phyloP scores from a whole-genome alignment of 1,139 yeast genomes.

The Casaregolazyma lundiana region DNA sequence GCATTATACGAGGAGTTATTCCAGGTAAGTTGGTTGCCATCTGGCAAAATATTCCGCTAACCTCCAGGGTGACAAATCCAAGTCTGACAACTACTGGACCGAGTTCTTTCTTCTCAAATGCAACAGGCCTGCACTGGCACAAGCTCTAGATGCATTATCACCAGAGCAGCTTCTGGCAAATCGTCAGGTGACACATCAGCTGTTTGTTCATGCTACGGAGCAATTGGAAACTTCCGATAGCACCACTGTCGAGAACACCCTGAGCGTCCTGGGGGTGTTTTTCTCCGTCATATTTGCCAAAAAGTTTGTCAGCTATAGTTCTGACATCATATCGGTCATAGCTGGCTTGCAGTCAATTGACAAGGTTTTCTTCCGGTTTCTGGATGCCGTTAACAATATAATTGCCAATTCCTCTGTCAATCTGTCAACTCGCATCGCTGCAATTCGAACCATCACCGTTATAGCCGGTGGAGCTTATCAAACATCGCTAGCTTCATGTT shows the following conservation, averaged over 20 bases:
- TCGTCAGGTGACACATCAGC: constrained; percentile 22
- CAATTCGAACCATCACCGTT: constrained; percentile 31
- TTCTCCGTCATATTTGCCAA: constrained; percentile 30
- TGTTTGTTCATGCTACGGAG: constrained; percentile 28
- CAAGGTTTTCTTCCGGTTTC: constrained; percentile 27
- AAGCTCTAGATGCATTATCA: constrained; percentile 21
- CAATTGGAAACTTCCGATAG: constrained; percentile 22
- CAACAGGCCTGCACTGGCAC: constrained; percentile 26
- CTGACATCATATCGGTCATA: constrained; percentile 33
- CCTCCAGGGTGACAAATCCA: constrained; percentile 11
- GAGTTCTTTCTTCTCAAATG: constrained; percentile 37
- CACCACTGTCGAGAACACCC: constrained; percentile 24
- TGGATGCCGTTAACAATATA: constrained; percentile 26
- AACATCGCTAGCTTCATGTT: constrained; percentile 33
- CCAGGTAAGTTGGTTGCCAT: constrained; percentile 18
- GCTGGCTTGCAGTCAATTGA: constrained; percentile 37
- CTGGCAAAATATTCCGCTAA: constrained; percentile 8
- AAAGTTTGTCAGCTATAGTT: constrained; percentile 29
- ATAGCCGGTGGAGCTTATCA: constrained; percentile 34
- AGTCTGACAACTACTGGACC: constrained; percentile 35
- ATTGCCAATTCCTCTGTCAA: constrained; percentile 19
- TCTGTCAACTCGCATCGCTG: constrained; percentile 27
- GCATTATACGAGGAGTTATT: constrained; percentile 34
- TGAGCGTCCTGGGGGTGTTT: constrained; percentile 27
- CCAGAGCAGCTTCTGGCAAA: constrained; percentile 27